Base-by-base conservation (phyloP, 2,329 filamentous ascomycete genomes). In the Dactylellina cionopaga region DNA sequence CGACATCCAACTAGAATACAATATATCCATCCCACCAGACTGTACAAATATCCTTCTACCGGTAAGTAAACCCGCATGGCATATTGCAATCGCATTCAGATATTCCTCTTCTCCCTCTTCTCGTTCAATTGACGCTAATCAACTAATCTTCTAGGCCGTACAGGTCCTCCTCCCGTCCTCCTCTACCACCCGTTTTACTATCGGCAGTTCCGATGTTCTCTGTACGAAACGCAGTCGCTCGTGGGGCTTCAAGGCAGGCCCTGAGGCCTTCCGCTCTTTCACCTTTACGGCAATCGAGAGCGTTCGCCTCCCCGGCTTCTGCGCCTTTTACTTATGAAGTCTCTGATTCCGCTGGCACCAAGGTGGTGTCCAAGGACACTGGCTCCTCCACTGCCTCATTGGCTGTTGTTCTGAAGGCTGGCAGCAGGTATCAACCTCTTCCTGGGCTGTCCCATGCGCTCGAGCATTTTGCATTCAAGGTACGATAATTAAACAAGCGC, bases 381-480 rank as follows among this genome's bases (percentile, higher is more conserved):
- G 87, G 91, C 75, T 92, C 92, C 75, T 91, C 92, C 76, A 96
- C 94, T 74, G 92, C 93, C 74, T 96, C 92, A 80, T 86, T 99
- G 76, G 92, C 93, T 64, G 83, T 99, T 76, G 92, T 99, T 80
- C 88, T 93, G 77, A 96, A 96, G 86, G 95, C 92, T 75, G 95
- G 95, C 79, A 96, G 94, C 75, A 87, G 95, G 82, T 98, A 94
- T 83, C 89, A 99, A 85, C 87, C 91, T 75, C 86, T 91, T 77
- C 95, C 95, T 75, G 95, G 95, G 76, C 86, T 97, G 81, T 90
- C 94, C 75, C 90, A 93, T 80, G 94, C 90, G 69, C 87, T 99
- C 76, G 91, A 95, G 84, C 91, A 92, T 81, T 99, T 96, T 84
- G 94, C 96, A 76, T 99, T 97, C 88, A 96, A 96, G 91, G 95